These are phyloP conservation scores for Agrocybe chaxingu DNA, from an alignment of 768 basidiomycete species.

Conservation along the genomic window DNA sequence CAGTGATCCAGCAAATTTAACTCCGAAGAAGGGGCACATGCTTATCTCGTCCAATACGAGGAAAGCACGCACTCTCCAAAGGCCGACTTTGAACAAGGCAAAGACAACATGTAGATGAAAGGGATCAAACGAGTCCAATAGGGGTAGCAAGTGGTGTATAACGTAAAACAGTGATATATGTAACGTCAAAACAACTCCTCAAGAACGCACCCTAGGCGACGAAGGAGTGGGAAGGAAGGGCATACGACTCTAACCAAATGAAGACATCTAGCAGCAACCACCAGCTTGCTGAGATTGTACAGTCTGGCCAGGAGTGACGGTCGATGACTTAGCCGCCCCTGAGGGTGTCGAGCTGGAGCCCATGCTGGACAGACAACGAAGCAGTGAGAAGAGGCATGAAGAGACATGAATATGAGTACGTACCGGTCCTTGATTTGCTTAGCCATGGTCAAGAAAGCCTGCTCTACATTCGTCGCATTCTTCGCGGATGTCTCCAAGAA, in stretches of 20 bases:
- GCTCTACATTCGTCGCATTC: slow-evolving; percentile 97
- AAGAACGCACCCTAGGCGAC: slow-evolving; percentile 5
- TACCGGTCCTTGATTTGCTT: slow-evolving; percentile 94
- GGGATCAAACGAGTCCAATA: slow-evolving; percentile 24
- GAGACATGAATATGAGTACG: slow-evolving; percentile 13
- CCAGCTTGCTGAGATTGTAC: slow-evolving; percentile 72
- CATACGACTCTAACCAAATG: background rate
- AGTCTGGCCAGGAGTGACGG: slow-evolving; percentile 80
- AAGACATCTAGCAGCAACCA: slow-evolving; percentile 70
- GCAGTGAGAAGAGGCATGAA: background rate
- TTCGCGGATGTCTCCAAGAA: slow-evolving; percentile 99
- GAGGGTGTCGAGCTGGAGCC: slow-evolving; percentile 76
- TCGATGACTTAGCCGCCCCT: slow-evolving; percentile 76
- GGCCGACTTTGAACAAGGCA: slow-evolving; percentile 16
- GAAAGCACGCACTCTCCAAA: slow-evolving; percentile 9
- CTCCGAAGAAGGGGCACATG: too few species aligned
- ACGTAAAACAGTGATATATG: slow-evolving; percentile 31
- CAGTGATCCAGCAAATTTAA: too few species aligned
- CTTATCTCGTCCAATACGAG: slow-evolving; percentile 4
- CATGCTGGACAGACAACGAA: slow-evolving; percentile 54
- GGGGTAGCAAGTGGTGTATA: slow-evolving; percentile 30
- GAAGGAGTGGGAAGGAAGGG: slow-evolving; percentile 10
- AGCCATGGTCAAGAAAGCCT: slow-evolving; percentile 98
- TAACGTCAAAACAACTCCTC: slow-evolving; percentile 19
- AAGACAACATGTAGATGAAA: slow-evolving; percentile 22